These are phyloP conservation scores for Copromyces sp. DNA, from an alignment of 495 filamentous ascomycete species.

Conservation along the genomic window DNA sequence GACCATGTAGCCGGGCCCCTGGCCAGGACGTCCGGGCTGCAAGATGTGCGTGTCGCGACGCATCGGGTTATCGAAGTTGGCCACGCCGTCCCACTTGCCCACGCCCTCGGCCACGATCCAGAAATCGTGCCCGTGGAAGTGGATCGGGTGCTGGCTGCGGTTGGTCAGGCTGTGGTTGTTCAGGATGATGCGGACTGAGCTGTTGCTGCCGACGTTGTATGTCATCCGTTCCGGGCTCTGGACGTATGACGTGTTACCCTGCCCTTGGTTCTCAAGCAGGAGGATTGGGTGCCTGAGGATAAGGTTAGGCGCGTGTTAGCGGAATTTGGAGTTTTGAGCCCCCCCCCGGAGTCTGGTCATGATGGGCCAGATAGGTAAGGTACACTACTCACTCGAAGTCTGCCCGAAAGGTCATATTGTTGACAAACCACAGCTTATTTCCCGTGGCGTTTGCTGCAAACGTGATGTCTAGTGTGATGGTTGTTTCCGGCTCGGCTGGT, in stretches of 20 bases:
- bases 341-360: constrained; percentile 10
- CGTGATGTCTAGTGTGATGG: neutral
- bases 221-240: neutral
- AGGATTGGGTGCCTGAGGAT: constrained; percentile 27
- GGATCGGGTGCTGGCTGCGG: constrained; percentile 36
- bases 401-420: neutral
- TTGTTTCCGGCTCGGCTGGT: neutral
- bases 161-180: constrained; percentile 32
- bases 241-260: neutral
- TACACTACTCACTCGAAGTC: neutral
- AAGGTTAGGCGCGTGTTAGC: neutral
- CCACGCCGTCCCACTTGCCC: neutral
- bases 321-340: constrained; percentile 20
- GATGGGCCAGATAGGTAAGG: constrained; percentile 29
- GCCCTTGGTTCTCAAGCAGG: no score
- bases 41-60: constrained; percentile 30
- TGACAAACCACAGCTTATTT: neutral
- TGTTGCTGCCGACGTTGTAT: constrained; percentile 17
- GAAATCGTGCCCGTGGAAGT: constrained; percentile 53
- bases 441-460: neutral
- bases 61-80: constrained; percentile 25
- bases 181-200: constrained; percentile 34
- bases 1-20: constrained; percentile 19
- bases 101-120: constrained; percentile 36
- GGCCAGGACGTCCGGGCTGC: constrained; percentile 1